A percentile compares a stretch with the other conserved stretches of the same genome.
These are phyloP conservation scores for Cytospora piceae DNA, from an alignment of 2,329 filamentous ascomycete species.

Conservation along the genomic window DNA sequence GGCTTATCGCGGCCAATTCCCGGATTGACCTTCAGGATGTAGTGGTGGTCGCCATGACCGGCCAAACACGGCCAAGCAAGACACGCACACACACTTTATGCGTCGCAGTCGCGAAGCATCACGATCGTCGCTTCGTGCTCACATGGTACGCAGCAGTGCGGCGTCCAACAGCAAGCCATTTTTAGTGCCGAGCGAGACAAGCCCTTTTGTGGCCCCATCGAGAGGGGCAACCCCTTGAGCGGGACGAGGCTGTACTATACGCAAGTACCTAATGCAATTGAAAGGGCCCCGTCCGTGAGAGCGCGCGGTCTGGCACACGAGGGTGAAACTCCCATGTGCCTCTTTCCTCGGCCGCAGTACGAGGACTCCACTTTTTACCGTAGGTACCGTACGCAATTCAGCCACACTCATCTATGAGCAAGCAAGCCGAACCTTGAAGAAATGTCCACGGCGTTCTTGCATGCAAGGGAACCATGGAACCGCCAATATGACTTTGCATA, in stretches of 20 bases:
- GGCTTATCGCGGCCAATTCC: constrained; percentile 15
- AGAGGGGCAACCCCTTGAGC: constrained; percentile 2
- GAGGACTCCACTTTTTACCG: constrained; percentile 11
- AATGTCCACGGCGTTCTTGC: neutral
- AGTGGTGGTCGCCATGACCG: constrained; percentile 2
- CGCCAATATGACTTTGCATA: neutral
- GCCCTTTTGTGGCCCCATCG: neutral
- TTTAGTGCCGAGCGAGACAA: constrained; percentile 1
- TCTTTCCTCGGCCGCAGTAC: neutral
- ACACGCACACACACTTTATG: constrained; percentile 9
- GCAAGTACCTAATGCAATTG: neutral
- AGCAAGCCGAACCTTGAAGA: neutral
- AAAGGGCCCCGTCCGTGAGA: neutral
- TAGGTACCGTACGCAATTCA: constrained; percentile 11
- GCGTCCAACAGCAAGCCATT: constrained; percentile 3
- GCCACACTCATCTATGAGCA: constrained; percentile 16
- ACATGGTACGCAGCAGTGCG: neutral
- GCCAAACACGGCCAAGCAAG: neutral
- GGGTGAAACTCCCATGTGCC: neutral
- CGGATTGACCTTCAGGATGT: constrained; percentile 15
- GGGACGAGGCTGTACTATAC: constrained; percentile 1
- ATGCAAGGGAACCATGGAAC: neutral
- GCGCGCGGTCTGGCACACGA: constrained; percentile 1
- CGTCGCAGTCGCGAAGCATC: constrained; percentile 7
- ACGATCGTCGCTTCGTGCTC: constrained; percentile 10